Evolutionary conservation across 805 yeast genomes (phyloP).

Genomic region (Wickerhamomyces silvicola): DNA sequence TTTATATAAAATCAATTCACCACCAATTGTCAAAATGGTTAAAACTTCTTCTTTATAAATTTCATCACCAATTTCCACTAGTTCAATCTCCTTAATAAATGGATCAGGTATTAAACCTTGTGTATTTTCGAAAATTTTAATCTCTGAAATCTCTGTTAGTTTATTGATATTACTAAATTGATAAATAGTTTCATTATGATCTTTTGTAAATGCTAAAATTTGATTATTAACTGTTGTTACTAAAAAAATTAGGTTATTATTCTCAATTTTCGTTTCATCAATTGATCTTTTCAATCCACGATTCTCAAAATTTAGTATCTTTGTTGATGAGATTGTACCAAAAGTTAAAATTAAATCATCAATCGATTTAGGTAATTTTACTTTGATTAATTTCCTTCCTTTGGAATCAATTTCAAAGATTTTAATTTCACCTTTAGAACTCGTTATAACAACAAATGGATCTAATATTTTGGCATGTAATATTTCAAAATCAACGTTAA

Average conservation of each 20-base stretch:
- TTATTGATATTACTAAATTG: conserved; percentile 32
- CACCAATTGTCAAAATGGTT: conserved; percentile 71
- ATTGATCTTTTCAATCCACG: conserved; percentile 22
- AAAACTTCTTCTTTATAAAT: conserved; percentile 52
- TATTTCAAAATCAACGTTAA: conserved; percentile 54
- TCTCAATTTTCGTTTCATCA: conserved; percentile 19
- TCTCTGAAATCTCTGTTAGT: conserved; percentile 32
- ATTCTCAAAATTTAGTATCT: conserved; percentile 34
- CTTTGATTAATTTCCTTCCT: conserved; percentile 29
- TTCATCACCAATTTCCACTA: conserved; percentile 59
- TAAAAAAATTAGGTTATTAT: conserved; percentile 40
- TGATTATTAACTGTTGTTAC: conserved; percentile 75
- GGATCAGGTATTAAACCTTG: conserved; percentile 57
- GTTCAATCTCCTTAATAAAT: conserved; percentile 60
- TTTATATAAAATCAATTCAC: conserved; percentile 67
- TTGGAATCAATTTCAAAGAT: conserved; percentile 40
- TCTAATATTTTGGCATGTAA: conserved; percentile 57
- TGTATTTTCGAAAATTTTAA: conserved; percentile 27
- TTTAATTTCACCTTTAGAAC: conserved; percentile 65
- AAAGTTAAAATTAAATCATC: conserved; percentile 55
- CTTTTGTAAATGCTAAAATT: conserved; percentile 54
- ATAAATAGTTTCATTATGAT: conserved; percentile 35
- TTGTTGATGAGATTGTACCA: conserved; percentile 54
- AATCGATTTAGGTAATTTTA: conserved; percentile 29
- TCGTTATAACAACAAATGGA: conserved; percentile 55